Evolutionary conservation across 2,329 filamentous ascomycete species (phyloP).

Genomic region (Aspergillus piperis): DNA sequence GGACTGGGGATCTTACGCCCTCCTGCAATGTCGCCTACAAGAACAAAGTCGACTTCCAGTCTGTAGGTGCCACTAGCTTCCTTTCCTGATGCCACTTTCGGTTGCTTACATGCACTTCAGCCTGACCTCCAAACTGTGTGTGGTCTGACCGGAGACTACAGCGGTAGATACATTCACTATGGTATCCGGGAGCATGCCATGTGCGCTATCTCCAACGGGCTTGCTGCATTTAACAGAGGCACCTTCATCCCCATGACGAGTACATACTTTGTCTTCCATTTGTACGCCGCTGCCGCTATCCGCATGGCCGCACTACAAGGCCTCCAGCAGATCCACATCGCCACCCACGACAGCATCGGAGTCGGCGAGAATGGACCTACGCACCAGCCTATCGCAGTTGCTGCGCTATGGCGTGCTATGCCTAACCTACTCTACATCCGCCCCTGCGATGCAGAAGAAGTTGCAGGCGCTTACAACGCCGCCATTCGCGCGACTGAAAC

Average conservation of each 20-base stretch:
- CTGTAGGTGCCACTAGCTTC: slow-evolving; percentile 35
- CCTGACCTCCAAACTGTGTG: slow-evolving; percentile 32
- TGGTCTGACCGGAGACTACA: slow-evolving; percentile 53
- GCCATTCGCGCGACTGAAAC: slow-evolving; percentile 43
- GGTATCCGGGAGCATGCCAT: slow-evolving; percentile 65
- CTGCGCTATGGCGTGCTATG: slow-evolving; percentile 62
- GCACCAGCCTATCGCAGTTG: slow-evolving; percentile 62
- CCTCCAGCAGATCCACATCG: slow-evolving; percentile 60
- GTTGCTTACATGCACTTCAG: slow-evolving; percentile 15
- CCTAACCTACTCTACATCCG: slow-evolving; percentile 64
- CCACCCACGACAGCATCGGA: slow-evolving; percentile 63
- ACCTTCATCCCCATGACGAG: slow-evolving; percentile 59
- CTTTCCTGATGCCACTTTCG: not conserved
- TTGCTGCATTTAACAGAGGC: slow-evolving; percentile 58
- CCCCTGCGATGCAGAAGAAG: slow-evolving; percentile 61
- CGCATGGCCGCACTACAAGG: slow-evolving; percentile 62
- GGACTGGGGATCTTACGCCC: slow-evolving; percentile 56
- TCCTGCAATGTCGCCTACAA: slow-evolving; percentile 60
- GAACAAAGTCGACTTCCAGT: slow-evolving; percentile 54
- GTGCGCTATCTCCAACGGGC: slow-evolving; percentile 77
- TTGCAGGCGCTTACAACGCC: slow-evolving; percentile 45
- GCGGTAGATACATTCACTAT: slow-evolving; percentile 56
- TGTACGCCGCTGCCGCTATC: slow-evolving; percentile 58
- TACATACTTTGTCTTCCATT: slow-evolving; percentile 63
- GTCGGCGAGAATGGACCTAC: slow-evolving; percentile 64